Conservation (phyloP, 208 protist species). For the Leishmania lainsoni region DNA sequence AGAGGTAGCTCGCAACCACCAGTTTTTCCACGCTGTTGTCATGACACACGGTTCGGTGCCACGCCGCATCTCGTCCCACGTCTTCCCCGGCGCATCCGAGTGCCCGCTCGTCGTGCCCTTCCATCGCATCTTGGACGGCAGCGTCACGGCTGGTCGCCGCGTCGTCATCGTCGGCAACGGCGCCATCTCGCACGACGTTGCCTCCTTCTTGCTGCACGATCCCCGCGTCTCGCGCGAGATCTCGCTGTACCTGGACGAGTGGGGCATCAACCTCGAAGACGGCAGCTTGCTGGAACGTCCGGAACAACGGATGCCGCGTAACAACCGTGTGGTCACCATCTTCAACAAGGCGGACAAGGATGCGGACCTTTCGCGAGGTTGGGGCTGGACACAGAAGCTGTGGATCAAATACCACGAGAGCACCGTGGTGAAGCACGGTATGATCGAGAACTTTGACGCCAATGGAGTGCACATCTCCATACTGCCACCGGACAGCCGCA, state of each 20-base stretch:
- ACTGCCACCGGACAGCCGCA: slow-evolving; percentile 44
- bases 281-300: slow-evolving; percentile 40
- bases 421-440: slow-evolving; percentile 63
- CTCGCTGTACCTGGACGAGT: slow-evolving; percentile 75
- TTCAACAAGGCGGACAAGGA: slow-evolving; percentile 83
- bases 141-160: slow-evolving; percentile 71
- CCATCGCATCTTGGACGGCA: slow-evolving; percentile 76
- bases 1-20: slow-evolving; percentile 77
- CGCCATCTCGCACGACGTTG: slow-evolving; percentile 84
- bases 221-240: slow-evolving; percentile 74
- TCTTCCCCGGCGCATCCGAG: slow-evolving; percentile 70
- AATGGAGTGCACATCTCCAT: slow-evolving; percentile 69
- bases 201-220: slow-evolving; percentile 86
- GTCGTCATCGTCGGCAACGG: slow-evolving; percentile 87
- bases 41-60: slow-evolving; percentile 75
- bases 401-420: slow-evolving; percentile 79
- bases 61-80: slow-evolving; percentile 62
- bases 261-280: slow-evolving; percentile 80
- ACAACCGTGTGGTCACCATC: slow-evolving; percentile 80
- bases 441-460: slow-evolving; percentile 74
- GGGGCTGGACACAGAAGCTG: slow-evolving; percentile 84
- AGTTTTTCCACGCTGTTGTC: slow-evolving; percentile 85
- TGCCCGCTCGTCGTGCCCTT: slow-evolving; percentile 74
- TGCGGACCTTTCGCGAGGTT: slow-evolving; percentile 76
- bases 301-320: slow-evolving; percentile 47